A percentile compares a stretch with the other conserved stretches of the same genome.
phyloP scores from a whole-genome alignment of 2,329 filamentous ascomycete genomes.

The Davidsoniella neocaledoniae region DNA sequence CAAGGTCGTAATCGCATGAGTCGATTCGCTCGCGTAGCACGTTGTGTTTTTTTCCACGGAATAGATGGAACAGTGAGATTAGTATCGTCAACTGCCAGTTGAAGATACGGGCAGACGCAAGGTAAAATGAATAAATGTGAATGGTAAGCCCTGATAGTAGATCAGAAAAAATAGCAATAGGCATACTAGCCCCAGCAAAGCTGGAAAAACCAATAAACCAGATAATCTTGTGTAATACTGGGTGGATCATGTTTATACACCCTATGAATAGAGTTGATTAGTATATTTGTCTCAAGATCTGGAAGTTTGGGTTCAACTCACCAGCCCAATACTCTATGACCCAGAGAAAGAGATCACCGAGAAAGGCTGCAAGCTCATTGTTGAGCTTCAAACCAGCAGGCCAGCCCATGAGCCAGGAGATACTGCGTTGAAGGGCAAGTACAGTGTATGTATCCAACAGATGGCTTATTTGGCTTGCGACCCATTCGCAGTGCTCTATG shows the following conservation, averaged over 20 bases:
- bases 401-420: constrained; percentile 90
- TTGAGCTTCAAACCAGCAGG: constrained; percentile 92
- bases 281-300: not conserved
- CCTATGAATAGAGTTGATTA: constrained; percentile 24
- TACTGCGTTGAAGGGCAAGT: constrained; percentile 71
- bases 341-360: constrained; percentile 93
- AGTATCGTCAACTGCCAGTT: constrained; percentile 98
- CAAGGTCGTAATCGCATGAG: constrained; percentile 94
- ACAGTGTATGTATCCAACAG: constrained; percentile 72
- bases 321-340: constrained; percentile 96
- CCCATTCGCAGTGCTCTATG: constrained; percentile 79
- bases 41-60: constrained; percentile 95
- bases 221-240: constrained; percentile 69
- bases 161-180: constrained; percentile 89
- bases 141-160: constrained; percentile 79
- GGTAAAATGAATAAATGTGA: constrained; percentile 96
- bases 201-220: constrained; percentile 88
- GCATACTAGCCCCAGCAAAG: constrained; percentile 92
- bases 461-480: constrained; percentile 61
- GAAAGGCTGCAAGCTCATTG: constrained; percentile 77
- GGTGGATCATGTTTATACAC: constrained; percentile 61
- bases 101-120: constrained; percentile 90
- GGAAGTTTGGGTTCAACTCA: constrained; percentile 24
- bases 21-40: constrained; percentile 94
- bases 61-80: constrained; percentile 93